Evolutionary conservation across 345 rosid genomes (phyloP).

Genomic region (Euphorbia lathyris): DNA sequence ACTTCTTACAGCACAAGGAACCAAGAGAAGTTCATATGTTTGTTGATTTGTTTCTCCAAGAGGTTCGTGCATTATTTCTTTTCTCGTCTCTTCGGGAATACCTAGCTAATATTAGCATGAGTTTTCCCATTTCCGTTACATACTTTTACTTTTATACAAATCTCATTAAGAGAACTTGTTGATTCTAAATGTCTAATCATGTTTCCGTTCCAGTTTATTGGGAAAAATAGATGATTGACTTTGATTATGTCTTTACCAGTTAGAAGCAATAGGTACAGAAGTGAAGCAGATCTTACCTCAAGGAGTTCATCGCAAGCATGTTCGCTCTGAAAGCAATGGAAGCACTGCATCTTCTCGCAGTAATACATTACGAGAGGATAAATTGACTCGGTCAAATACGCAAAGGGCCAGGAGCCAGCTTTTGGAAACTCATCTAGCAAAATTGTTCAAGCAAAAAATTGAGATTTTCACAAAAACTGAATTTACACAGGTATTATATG

Average conservation of each 20-base stretch:
- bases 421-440: conserved; percentile 95
- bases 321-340: conserved; percentile 89
- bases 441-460: conserved; percentile 95
- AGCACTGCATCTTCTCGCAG: conserved; percentile 84
- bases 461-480: conserved; percentile 96
- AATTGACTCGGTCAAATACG: conserved; percentile 58
- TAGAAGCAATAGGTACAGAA: conserved; percentile 66
- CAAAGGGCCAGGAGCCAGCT: conserved; percentile 93
- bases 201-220: too few relatives aligned
- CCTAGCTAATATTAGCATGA: background rate
- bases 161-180: background rate
- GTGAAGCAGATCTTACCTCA: conserved; percentile 84
- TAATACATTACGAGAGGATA: conserved; percentile 80
- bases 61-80: conserved; percentile 47
- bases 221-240: background rate
- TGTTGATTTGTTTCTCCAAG: conserved; percentile 87
- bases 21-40: conserved; percentile 99
- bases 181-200: background rate
- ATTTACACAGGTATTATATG: conserved; percentile 68
- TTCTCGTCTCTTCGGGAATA: background rate
- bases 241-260: conserved; percentile 37
- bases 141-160: background rate
- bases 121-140: background rate
- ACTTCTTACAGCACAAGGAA: conserved; percentile 87
- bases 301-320: conserved; percentile 71